Evolutionary conservation across 306 rosid species (phyloP).

Genomic region (Cucumis sativus): DNA sequence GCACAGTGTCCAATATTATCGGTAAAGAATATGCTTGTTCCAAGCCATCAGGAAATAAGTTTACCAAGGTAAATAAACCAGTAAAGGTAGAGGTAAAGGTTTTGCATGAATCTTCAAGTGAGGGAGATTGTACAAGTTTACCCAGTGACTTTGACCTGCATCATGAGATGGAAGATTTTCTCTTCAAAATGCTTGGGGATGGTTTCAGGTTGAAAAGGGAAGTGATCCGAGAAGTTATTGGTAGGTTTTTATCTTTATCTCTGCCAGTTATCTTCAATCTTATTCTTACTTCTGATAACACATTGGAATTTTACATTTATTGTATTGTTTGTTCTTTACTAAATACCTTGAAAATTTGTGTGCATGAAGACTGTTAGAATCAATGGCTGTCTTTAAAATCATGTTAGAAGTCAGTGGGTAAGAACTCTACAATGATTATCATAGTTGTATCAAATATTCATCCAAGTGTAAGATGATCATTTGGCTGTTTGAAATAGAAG

Average conservation of each 20-base stretch:
- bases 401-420: neutral
- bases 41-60: constrained; percentile 23
- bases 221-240: constrained; percentile 58
- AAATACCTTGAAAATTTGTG: neutral
- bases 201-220: constrained; percentile 61
- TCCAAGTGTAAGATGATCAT: neutral
- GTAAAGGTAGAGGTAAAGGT: constrained; percentile 35
- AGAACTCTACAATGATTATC: neutral
- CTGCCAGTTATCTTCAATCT: neutral
- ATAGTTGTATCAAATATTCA: neutral
- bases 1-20: constrained; percentile 49
- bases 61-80: constrained; percentile 21
- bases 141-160: constrained; percentile 24
- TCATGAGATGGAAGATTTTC: constrained; percentile 62
- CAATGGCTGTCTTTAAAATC: neutral
- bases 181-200: constrained; percentile 67
- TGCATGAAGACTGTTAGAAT: neutral
- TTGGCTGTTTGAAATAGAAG: neutral
- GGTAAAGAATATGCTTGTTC: constrained; percentile 39
- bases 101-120: constrained; percentile 36
- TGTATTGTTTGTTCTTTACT: too few relatives aligned
- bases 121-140: constrained; percentile 16
- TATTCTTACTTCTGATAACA: neutral
- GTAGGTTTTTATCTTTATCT: constrained; percentile 24
- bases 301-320: too few relatives aligned